These are phyloP conservation scores for Kalaharituber pfeilii DNA, from an alignment of 2,329 filamentous ascomycete genomes.

Conservation along the genomic window DNA sequence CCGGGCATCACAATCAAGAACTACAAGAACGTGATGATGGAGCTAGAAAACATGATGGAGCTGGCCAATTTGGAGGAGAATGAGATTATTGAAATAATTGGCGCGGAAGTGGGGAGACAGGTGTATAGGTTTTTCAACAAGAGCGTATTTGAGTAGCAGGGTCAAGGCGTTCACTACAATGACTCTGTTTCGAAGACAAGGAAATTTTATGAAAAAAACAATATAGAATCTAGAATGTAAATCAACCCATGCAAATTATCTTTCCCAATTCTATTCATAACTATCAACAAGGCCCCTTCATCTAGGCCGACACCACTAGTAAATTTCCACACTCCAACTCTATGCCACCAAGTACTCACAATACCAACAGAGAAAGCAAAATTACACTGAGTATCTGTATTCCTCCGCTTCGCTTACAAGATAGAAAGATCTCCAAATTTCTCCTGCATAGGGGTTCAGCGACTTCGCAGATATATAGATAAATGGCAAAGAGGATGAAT, in stretches of 20 bases:
- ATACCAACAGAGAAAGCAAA: neutral
- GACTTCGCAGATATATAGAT: constrained; percentile 1
- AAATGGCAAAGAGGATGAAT: constrained; percentile 16
- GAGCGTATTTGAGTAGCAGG: constrained; percentile 5
- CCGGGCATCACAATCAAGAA: constrained; percentile 73
- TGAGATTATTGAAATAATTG: constrained; percentile 57
- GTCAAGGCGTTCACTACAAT: too few relatives aligned
- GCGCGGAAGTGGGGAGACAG: constrained; percentile 56
- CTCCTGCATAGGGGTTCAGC: constrained; percentile 44
- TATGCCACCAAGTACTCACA: neutral
- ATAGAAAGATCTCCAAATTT: constrained; percentile 96
- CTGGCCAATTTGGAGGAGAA: constrained; percentile 69
- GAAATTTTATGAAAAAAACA: too few relatives aligned
- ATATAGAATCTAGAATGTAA: too few relatives aligned
- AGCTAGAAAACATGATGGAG: constrained; percentile 59
- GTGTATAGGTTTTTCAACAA: constrained; percentile 65
- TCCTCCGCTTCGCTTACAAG: constrained; percentile 47
- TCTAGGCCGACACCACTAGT: too few relatives aligned
- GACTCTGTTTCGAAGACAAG: too few relatives aligned
- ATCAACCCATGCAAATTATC: too few relatives aligned
- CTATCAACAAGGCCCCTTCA: too few relatives aligned
- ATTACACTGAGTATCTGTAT: neutral
- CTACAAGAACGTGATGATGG: constrained; percentile 51
- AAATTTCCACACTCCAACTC: too few relatives aligned
- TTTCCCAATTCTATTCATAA: too few relatives aligned